Conservation (phyloP, 1,284 basidiomycete species). For the Sanghuangporus sanghuang region DNA sequence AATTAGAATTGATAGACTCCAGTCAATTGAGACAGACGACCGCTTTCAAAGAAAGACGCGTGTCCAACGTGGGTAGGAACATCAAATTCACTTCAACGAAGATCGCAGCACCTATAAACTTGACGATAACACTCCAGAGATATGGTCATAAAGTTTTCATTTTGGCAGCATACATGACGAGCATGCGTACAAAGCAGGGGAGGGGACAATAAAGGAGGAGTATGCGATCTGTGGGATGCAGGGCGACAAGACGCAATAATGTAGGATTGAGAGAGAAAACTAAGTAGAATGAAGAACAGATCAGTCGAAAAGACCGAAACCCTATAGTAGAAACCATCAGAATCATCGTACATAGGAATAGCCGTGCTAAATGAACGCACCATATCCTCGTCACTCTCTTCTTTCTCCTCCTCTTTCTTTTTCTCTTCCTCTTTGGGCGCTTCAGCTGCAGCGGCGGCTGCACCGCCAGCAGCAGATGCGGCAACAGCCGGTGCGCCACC, state of each 20-base stretch:
- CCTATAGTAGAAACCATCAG: conserved; percentile 34
- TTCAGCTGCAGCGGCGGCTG: conserved; percentile 56
- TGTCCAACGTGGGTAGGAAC: no score
- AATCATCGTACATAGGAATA: background rate
- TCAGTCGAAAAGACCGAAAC: conserved; percentile 81
- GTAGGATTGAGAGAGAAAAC: background rate
- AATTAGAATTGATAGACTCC: no score
- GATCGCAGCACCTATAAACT: no score
- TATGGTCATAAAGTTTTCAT: background rate
- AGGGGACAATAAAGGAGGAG: background rate
- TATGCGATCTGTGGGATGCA: background rate
- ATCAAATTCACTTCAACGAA: no score
- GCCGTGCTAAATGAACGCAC: conserved; percentile 39
- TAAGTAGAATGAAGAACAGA: background rate
- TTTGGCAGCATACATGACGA: background rate
- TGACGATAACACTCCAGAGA: no score
- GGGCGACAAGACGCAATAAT: background rate
- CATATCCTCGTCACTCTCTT: conserved; percentile 91
- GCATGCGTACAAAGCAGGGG: background rate
- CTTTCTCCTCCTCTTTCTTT: conserved; percentile 79
- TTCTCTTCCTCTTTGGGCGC: conserved; percentile 63
- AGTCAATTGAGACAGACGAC: no score
- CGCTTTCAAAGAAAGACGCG: no score
- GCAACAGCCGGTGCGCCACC: conserved; percentile 60
- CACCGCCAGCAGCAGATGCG: conserved; percentile 54